A percentile compares a stretch with the other conserved stretches of the same genome.
Conservation (phyloP, 177 flowering plant genomes). For the Telopea speciosissima region DNA sequence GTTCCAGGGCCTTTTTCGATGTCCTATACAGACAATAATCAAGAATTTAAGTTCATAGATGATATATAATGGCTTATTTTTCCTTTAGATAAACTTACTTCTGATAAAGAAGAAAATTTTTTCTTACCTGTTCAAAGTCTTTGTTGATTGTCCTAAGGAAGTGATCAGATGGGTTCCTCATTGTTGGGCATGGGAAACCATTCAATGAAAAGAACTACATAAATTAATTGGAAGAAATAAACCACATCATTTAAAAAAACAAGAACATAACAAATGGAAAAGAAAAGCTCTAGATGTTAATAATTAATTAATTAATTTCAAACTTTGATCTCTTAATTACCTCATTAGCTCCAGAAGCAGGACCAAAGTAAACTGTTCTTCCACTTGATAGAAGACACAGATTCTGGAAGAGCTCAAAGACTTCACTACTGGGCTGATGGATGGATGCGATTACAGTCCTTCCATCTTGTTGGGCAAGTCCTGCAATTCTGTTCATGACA, state of each 20-base stretch:
- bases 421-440: constrained; percentile 54
- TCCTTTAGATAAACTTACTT: no score
- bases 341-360: constrained; percentile 34
- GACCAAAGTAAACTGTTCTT: constrained; percentile 46
- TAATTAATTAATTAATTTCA: no score
- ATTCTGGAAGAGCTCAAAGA: constrained; percentile 38
- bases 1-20: constrained; percentile 17
- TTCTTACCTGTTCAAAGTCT: constrained; percentile 31
- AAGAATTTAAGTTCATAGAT: neutral
- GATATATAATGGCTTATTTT: no score
- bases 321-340: constrained; percentile 9
- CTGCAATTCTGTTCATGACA: constrained; percentile 37
- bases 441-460: constrained; percentile 47
- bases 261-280: neutral
- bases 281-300: no score
- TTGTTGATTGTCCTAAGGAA: constrained; percentile 30
- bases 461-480: constrained; percentile 22
- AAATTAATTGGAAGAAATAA: no score
- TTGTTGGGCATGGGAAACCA: constrained; percentile 34
- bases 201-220: constrained; percentile 27
- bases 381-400: constrained; percentile 51
- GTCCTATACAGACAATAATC: constrained; percentile 9
- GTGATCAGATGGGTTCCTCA: constrained; percentile 38
- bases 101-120: no score
- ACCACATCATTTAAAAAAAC: no score